Conservation (phyloP, 495 filamentous ascomycete genomes). For the Sphaerosporella brunnea region DNA sequence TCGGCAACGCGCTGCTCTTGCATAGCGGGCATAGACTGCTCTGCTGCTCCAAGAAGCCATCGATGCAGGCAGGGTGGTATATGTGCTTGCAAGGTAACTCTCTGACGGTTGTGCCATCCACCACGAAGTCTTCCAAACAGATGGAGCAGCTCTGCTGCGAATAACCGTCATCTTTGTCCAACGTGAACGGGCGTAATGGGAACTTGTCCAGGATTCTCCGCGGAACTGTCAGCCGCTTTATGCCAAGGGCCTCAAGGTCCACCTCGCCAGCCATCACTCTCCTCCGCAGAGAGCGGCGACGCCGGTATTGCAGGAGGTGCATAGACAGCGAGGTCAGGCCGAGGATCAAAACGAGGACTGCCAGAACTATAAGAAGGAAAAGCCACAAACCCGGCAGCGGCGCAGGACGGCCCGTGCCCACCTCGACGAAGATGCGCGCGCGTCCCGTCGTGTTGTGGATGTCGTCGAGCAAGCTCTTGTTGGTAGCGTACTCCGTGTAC, state of each 20-base stretch:
- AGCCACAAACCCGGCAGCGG: slow-evolving; percentile 57
- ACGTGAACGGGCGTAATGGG: slow-evolving; percentile 51
- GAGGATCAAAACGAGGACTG: slow-evolving; percentile 48
- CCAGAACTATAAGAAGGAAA: slow-evolving; percentile 65
- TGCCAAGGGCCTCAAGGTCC: slow-evolving; percentile 61
- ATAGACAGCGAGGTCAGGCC: slow-evolving; percentile 48
- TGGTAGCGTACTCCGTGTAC: slow-evolving; percentile 56
- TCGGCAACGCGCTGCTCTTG: slow-evolving; percentile 54
- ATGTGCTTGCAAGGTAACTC: slow-evolving; percentile 80
- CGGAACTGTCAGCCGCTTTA: slow-evolving; percentile 57
- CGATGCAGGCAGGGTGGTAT: slow-evolving; percentile 79
- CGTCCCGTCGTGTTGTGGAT: slow-evolving; percentile 30
- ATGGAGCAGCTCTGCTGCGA: slow-evolving; percentile 65
- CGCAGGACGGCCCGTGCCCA: slow-evolving; percentile 41
- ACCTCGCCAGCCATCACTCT: slow-evolving; percentile 59
- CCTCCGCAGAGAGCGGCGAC: slow-evolving; percentile 44
- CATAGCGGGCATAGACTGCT: slow-evolving; percentile 77
- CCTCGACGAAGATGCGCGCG: slow-evolving; percentile 42
- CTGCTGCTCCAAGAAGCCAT: slow-evolving; percentile 49
- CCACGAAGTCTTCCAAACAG: slow-evolving; percentile 65
- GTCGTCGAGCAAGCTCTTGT: slow-evolving; percentile 37
- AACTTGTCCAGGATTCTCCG: slow-evolving; percentile 46
- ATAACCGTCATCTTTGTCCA: slow-evolving; percentile 25
- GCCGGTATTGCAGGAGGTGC: slow-evolving; percentile 51
- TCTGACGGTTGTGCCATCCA: slow-evolving; percentile 48